Base-by-base conservation (phyloP, 495 filamentous ascomycete species). In the Aspergillus panamensis region DNA sequence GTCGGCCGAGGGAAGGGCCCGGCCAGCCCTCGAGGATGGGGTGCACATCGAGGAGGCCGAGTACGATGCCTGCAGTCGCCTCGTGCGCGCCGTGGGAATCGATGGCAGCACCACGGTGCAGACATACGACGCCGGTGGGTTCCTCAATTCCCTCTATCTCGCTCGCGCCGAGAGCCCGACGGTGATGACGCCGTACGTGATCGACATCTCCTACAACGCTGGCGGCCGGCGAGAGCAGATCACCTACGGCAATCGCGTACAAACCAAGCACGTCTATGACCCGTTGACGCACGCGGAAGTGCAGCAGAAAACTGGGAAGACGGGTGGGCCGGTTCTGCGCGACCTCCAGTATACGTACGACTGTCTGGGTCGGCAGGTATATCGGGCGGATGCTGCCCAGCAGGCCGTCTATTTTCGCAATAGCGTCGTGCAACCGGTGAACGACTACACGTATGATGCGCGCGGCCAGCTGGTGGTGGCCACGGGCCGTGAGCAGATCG, bases 361-460 rank as follows among this genome's bases (percentile, higher is more conserved):
- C 54, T 32, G 59, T 4, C 10, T 63, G 0, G 63, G 62, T 13
- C 63, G 63, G 17, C 59, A 67, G 25, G 61, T 57, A 3, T 13
- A 62, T 5, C 54, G 57, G 13, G 45, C 51, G 1, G 68, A 76
- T 48, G 19, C 59, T 8, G 65, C 66, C 0, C 62, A 70, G 39
- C 62, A 75, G 48, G 60, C 32, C 12, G 61, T 65, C 8, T 74
- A 55, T 57, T 65, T 70, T 48, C 39, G 60, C 29, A 68, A 67
- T 47, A 21, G 30, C 2, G 3, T 12, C 0, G 70, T 71, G 8
- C 51, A 55, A 0, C 62, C 73, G 0, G 53, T n/a, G 29, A 37
- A 45, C 16, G 57, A 66, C 2, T 76, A 60, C 53, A 61, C 47
- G 1, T 77, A 76, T 49, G 74, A 77, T 58, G 17, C 66, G 10